Conservation (phyloP, 176 grass and related monocot species). For the Panicum miliaceum region DNA sequence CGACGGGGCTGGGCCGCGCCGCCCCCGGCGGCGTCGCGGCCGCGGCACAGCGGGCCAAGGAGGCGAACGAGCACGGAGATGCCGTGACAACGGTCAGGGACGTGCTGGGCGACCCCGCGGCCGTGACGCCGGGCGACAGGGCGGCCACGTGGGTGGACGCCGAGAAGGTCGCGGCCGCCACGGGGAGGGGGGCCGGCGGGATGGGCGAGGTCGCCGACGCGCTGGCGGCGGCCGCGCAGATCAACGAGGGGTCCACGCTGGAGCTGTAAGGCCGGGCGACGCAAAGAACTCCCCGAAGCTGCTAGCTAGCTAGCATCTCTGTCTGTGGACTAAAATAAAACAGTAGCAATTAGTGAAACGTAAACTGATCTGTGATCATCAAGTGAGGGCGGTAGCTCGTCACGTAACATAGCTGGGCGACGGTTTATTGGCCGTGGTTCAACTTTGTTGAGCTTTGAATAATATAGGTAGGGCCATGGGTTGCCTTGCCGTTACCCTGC, state of each 20-base stretch:
- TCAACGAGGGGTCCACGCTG: constrained; percentile 30
- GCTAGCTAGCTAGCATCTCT: too few relatives aligned
- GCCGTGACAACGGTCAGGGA: constrained; percentile 20
- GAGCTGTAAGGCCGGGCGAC: neutral
- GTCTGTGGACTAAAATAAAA: too few relatives aligned
- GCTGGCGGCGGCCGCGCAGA: constrained; percentile 40
- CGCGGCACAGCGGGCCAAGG: constrained; percentile 11
- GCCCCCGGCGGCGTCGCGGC: constrained; percentile 32
- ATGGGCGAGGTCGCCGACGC: constrained; percentile 35
- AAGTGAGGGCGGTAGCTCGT: too few relatives aligned
- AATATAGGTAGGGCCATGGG: too few relatives aligned
- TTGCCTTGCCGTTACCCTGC: too few relatives aligned
- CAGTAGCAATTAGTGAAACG: too few relatives aligned
- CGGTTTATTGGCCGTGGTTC: too few relatives aligned
- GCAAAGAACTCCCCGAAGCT: neutral
- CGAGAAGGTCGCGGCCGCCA: neutral
- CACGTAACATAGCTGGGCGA: too few relatives aligned
- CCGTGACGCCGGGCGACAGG: constrained; percentile 25
- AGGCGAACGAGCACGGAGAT: neutral
- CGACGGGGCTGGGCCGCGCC: neutral
- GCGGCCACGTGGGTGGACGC: constrained; percentile 42
- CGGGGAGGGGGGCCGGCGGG: neutral
- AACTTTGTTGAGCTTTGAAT: too few relatives aligned
- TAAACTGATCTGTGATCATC: too few relatives aligned
- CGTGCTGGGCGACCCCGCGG: constrained; percentile 27